These are phyloP conservation scores for Juglanconis juglandina DNA, from an alignment of 2,329 filamentous ascomycete genomes.

Conservation along the genomic window DNA sequence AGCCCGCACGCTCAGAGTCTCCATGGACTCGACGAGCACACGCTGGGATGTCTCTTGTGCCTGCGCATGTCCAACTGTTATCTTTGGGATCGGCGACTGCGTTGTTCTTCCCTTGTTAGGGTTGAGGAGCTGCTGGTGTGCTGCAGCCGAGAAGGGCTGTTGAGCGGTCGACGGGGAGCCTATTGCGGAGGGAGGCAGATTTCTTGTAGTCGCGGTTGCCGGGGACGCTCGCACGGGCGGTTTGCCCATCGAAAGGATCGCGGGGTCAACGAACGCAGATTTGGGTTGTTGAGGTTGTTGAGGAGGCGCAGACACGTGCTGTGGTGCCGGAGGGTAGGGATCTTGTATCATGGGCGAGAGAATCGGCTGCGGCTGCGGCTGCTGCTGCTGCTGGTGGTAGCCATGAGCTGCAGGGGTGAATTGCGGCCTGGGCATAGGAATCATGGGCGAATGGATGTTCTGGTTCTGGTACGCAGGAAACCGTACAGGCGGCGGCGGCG, in stretches of 20 bases:
- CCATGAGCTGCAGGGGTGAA: neutral
- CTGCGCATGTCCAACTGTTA: slow-evolving; percentile 9
- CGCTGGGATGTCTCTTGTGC: slow-evolving; percentile 20
- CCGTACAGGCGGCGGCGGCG: slow-evolving; percentile 6
- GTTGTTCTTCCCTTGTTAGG: slow-evolving; percentile 1
- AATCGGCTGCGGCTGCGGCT: neutral
- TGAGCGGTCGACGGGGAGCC: slow-evolving; percentile 22
- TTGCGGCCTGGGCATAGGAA: neutral
- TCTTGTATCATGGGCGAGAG: neutral
- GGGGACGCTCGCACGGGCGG: slow-evolving; percentile 31
- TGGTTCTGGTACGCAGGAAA: slow-evolving; percentile 5
- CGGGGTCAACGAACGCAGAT: slow-evolving; percentile 69
- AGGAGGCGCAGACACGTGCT: neutral
- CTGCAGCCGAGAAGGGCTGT: slow-evolving; percentile 15
- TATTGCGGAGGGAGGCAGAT: neutral
- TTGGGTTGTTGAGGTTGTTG: slow-evolving; percentile 26
- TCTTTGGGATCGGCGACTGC: slow-evolving; percentile 11
- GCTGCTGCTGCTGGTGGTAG: slow-evolving; percentile 4
- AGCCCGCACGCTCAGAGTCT: slow-evolving; percentile 23
- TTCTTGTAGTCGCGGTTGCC: neutral
- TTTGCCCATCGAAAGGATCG: slow-evolving; percentile 68
- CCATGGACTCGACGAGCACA: slow-evolving; percentile 21
- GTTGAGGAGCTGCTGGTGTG: neutral
- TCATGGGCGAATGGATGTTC: neutral
- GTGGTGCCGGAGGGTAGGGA: neutral